Percentiles rank a stretch among this genome's conserved stretches.
Evolutionary conservation across 768 basidiomycete genomes (phyloP).

Genomic region (Russula griseocarnosa): DNA sequence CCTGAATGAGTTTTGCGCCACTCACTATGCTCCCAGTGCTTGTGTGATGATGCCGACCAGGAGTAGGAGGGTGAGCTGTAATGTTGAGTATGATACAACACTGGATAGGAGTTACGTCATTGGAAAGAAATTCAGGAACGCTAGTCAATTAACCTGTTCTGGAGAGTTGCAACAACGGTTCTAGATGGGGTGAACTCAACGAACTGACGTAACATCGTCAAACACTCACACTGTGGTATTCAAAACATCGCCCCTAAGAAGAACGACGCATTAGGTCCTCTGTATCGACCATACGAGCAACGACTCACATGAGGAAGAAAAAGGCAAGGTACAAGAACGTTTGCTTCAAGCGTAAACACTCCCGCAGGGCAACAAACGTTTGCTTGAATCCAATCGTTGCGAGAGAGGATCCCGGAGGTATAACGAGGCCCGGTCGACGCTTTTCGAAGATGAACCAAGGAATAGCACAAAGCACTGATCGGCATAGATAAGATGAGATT

Average conservation of each 20-base stretch:
- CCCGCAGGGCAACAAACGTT: constrained; percentile 54
- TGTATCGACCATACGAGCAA: background rate
- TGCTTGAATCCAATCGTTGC: constrained; percentile 67
- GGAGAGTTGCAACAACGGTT: constrained; percentile 66
- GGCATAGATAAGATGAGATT: background rate
- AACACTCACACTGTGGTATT: constrained; percentile 67
- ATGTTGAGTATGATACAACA: constrained; percentile 66
- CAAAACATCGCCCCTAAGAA: constrained; percentile 62
- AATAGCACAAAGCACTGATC: constrained; percentile 56
- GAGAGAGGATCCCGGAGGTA: constrained; percentile 53
- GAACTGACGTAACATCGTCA: background rate
- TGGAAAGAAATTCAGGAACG: background rate
- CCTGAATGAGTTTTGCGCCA: constrained; percentile 2
- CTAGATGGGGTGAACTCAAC: constrained; percentile 35
- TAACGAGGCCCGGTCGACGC: constrained; percentile 56
- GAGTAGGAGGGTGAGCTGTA: constrained; percentile 62
- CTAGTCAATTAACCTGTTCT: constrained; percentile 50
- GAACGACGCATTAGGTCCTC: background rate
- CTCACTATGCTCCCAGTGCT: constrained; percentile 65
- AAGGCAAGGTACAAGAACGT: constrained; percentile 71
- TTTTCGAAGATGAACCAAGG: constrained; percentile 75
- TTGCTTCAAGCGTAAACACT: constrained; percentile 66
- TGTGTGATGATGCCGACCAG: constrained; percentile 65
- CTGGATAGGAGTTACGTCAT: constrained; percentile 34
- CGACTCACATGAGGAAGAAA: constrained; percentile 67